Percentiles rank a stretch among this genome's conserved stretches.
Conservation (phyloP, 73 alveolate genomes). For the Paramecium octaurelia region DNA sequence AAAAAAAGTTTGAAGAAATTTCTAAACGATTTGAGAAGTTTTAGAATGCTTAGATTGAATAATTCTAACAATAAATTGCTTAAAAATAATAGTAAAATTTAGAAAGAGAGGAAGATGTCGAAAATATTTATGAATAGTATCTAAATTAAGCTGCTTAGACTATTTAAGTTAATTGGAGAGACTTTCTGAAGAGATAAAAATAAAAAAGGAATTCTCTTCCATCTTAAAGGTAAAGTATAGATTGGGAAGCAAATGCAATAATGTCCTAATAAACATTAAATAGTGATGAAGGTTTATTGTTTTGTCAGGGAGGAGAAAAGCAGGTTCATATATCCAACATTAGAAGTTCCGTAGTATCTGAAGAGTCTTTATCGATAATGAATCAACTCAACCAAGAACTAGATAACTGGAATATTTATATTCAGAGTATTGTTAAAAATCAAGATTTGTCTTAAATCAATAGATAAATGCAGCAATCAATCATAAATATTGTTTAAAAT, state of each 20-base stretch:
- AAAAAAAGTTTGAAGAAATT: not conserved
- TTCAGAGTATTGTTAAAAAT: not conserved
- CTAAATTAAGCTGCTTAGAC: not conserved
- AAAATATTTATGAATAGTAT: not conserved
- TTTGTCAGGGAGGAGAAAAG: constrained; percentile 8
- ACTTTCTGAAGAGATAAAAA: not conserved
- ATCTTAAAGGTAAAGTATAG: not conserved
- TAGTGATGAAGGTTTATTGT: not conserved
- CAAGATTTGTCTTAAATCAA: not conserved
- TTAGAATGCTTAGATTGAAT: not conserved
- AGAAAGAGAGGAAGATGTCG: not conserved
- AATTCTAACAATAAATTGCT: not conserved
- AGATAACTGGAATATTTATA: not conserved
- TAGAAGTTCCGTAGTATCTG: not conserved
- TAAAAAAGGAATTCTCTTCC: not conserved
- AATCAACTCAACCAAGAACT: not conserved
- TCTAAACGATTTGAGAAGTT: not conserved
- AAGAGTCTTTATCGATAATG: not conserved
- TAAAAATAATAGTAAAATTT: not conserved
- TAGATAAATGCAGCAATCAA: not conserved
- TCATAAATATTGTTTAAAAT: not conserved
- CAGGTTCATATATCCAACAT: not conserved
- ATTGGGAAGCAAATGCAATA: not conserved
- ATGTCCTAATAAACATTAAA: not conserved
- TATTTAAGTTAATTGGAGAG: not conserved